phyloP scores from a whole-genome alignment of 1,139 yeast genomes.

The Wickerhamomyces sp. region DNA sequence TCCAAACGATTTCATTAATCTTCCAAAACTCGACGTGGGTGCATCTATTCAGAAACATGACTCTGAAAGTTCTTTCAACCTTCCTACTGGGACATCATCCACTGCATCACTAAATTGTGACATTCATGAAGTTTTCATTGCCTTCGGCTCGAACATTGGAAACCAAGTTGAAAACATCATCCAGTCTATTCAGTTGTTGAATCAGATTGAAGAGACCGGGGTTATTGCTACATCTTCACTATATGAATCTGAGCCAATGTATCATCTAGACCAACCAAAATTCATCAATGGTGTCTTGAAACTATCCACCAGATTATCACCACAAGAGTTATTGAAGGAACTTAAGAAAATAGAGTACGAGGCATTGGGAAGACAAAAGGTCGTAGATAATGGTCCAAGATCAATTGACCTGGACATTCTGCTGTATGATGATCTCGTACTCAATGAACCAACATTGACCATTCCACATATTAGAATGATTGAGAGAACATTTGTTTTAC shows the following conservation, averaged over 20 bases:
- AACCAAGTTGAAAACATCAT: constrained; percentile 58
- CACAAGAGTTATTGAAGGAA: constrained; percentile 54
- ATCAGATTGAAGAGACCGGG: constrained; percentile 34
- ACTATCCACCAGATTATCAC: constrained; percentile 50
- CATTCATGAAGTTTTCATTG: constrained; percentile 56
- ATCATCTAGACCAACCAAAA: constrained; percentile 70
- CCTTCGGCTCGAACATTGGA: constrained; percentile 89
- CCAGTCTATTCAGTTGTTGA: constrained; percentile 50
- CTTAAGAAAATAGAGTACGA: constrained; percentile 77
- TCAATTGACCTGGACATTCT: constrained; percentile 84
- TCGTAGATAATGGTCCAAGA: constrained; percentile 87
- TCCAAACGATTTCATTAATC: constrained; percentile 28
- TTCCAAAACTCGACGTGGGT: constrained; percentile 7
- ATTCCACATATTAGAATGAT: constrained; percentile 88
- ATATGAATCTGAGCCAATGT: constrained; percentile 92
- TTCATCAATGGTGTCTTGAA: constrained; percentile 82
- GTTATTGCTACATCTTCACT: constrained; percentile 67
- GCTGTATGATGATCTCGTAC: constrained; percentile 39
- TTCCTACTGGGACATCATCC: constrained; percentile 19
- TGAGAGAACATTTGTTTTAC: constrained; percentile 84
- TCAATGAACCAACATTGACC: constrained; percentile 53
- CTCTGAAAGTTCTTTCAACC: constrained; percentile 18
- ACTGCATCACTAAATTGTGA: background rate
- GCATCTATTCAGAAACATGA: background rate
- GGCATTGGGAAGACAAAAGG: constrained; percentile 65